phyloP scores from a whole-genome alignment of 352 stramenopile genomes.

The Peronosclerospora sorghi region DNA sequence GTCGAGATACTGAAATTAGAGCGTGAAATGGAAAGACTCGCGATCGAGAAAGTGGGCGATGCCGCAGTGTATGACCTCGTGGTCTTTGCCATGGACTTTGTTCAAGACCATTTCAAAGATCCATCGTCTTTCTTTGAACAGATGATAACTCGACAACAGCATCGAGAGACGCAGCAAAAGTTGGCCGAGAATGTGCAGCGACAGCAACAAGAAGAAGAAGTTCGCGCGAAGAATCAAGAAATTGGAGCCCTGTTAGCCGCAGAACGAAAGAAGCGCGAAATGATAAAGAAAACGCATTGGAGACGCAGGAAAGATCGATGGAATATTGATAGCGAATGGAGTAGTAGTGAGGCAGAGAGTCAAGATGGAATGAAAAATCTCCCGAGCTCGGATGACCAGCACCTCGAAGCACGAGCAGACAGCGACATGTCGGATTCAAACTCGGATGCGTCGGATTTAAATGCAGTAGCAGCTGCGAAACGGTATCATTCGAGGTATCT shows the following conservation, averaged over 20 bases:
- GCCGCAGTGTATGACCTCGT: constrained; percentile 78
- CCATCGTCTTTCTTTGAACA: constrained; percentile 83
- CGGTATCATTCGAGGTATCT: constrained; percentile 70
- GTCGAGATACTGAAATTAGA: constrained; percentile 48
- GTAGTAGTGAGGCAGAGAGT: constrained; percentile 22
- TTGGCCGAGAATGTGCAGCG: constrained; percentile 38
- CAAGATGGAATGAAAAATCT: constrained; percentile 24
- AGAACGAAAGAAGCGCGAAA: constrained; percentile 53
- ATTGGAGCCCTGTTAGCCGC: constrained; percentile 73
- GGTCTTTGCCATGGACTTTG: constrained; percentile 68
- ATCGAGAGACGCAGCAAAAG: constrained; percentile 49
- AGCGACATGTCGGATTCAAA: too few species aligned
- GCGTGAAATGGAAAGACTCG: constrained; percentile 41
- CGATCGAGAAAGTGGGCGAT: constrained; percentile 57
- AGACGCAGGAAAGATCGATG: constrained; percentile 37
- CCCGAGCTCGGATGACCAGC: constrained; percentile 28
- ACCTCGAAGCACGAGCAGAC: constrained; percentile 18
- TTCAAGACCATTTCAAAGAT: constrained; percentile 73
- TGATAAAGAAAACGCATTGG: constrained; percentile 43
- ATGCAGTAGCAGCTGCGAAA: constrained; percentile 25
- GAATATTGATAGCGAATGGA: constrained; percentile 39
- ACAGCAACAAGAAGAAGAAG: constrained; percentile 50
- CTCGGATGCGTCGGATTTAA: constrained; percentile 30
- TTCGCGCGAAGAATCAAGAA: constrained; percentile 54
- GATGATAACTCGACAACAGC: constrained; percentile 77